Percentiles rank a stretch among this genome's conserved stretches.
phyloP scores from a whole-genome alignment of 192 early-diverging fungal genomes.

The Entomortierella lignicola region DNA sequence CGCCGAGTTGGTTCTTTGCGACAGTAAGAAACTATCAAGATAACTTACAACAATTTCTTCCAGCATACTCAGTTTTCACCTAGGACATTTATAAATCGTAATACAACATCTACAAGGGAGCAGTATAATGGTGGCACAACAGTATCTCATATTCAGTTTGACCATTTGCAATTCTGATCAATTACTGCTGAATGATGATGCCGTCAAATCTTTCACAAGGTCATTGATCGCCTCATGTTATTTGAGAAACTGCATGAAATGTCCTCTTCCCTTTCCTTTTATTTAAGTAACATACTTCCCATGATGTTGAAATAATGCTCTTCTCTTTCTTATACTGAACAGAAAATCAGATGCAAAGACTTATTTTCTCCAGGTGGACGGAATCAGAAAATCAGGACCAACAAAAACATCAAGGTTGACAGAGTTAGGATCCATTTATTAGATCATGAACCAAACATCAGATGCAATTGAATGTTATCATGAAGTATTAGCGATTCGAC shows the following conservation, averaged over 20 bases:
- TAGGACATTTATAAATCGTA: slow-evolving; percentile 79
- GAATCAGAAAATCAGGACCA: slow-evolving; percentile 9
- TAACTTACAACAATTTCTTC: no score
- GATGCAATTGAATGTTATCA: slow-evolving; percentile 71
- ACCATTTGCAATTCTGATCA: slow-evolving; percentile 72
- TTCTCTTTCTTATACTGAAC: neutral
- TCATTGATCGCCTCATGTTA: slow-evolving; percentile 61
- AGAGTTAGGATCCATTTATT: slow-evolving; percentile 67
- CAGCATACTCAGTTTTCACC: slow-evolving; percentile 63
- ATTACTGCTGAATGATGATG: slow-evolving; percentile 69
- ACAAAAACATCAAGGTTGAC: slow-evolving; percentile 59
- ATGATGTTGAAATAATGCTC: no score
- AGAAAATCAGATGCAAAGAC: slow-evolving; percentile 38
- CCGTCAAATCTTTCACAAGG: slow-evolving; percentile 66
- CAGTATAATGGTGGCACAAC: slow-evolving; percentile 65
- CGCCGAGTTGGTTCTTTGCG: no score
- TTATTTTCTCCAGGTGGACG: slow-evolving; percentile 29
- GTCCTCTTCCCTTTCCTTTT: no score
- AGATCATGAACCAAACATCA: slow-evolving; percentile 59
- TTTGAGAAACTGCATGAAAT: slow-evolving; percentile 71
- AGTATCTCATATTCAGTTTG: slow-evolving; percentile 67
- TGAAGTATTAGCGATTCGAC: slow-evolving; percentile 51
- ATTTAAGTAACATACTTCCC: no score
- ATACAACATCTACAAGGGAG: slow-evolving; percentile 76
- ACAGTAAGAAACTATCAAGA: no score